Percentiles rank a stretch among this genome's conserved stretches.
Evolutionary conservation across 1,139 yeast genomes (phyloP).

Genomic region (Blastobotrys capitulatus): DNA sequence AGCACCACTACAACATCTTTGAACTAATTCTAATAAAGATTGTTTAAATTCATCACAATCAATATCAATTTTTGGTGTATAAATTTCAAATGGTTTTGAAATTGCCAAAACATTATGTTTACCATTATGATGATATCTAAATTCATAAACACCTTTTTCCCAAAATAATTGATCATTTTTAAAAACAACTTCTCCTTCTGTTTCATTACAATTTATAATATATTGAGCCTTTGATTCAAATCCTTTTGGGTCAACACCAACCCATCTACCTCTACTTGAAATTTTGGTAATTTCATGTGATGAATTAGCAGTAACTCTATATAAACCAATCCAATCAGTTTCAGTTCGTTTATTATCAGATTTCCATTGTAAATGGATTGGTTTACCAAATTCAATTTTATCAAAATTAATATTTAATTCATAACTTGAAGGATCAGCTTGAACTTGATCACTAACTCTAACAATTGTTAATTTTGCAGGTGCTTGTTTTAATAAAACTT

Average conservation of each 20-base stretch:
- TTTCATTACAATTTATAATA: conserved; percentile 20
- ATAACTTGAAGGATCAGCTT: conserved; percentile 27
- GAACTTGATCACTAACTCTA: conserved; percentile 29
- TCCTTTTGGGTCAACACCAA: conserved; percentile 41
- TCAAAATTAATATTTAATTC: conserved; percentile 18
- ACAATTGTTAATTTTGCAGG: conserved; percentile 35
- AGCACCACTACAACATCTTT: conserved; percentile 22
- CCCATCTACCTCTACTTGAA: conserved; percentile 70
- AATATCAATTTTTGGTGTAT: conserved; percentile 39
- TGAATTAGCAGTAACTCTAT: conserved; percentile 56
- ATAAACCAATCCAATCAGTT: conserved; percentile 77
- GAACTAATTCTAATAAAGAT: conserved; percentile 24
- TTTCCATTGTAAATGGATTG: conserved; percentile 53
- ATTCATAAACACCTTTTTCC: conserved; percentile 71
- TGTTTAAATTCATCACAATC: conserved; percentile 30
- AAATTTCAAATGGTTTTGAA: conserved; percentile 68
- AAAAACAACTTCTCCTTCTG: conserved; percentile 51
- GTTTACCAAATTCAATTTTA: conserved; percentile 37
- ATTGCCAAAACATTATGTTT: conserved; percentile 67
- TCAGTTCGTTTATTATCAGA: conserved; percentile 43
- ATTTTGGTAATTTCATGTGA: conserved; percentile 56
- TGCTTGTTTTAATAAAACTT: conserved; percentile 32
- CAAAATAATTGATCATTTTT: conserved; percentile 49
- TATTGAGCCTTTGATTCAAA: conserved; percentile 27
- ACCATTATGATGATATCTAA: conserved; percentile 66